Evolutionary conservation across 352 stramenopile species (phyloP).

Genomic region (Globisporangium cederbergense): DNA sequence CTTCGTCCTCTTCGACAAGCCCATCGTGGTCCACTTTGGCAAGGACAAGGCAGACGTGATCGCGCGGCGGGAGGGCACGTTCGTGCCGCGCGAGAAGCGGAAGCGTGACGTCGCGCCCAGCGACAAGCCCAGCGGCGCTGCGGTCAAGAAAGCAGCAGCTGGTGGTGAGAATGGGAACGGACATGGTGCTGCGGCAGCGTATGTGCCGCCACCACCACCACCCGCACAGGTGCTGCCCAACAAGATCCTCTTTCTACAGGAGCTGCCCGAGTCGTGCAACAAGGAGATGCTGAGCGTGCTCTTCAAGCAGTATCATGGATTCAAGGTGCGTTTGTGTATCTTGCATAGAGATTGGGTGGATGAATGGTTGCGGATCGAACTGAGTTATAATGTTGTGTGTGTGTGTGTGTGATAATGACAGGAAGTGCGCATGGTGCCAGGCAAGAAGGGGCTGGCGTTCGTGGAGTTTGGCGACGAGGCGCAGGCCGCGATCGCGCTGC

Average conservation of each 20-base stretch:
- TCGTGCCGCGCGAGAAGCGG: slow-evolving; percentile 77
- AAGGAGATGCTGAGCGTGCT: slow-evolving; percentile 95
- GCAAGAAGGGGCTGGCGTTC: slow-evolving; percentile 92
- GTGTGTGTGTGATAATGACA: slow-evolving; percentile 18
- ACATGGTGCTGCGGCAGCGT: slow-evolving; percentile 15
- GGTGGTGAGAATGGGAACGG: slow-evolving; percentile 23
- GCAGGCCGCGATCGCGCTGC: slow-evolving; percentile 74
- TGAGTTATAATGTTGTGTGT: not conserved
- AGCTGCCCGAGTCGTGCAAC: slow-evolving; percentile 93
- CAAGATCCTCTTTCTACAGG: slow-evolving; percentile 93
- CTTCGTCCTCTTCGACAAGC: slow-evolving; percentile 88
- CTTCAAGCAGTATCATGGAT: slow-evolving; percentile 97
- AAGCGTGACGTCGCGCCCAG: slow-evolving; percentile 58
- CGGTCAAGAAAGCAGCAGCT: slow-evolving; percentile 28
- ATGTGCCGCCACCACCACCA: slow-evolving; percentile 31
- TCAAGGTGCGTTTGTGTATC: slow-evolving; percentile 59
- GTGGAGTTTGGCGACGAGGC: slow-evolving; percentile 94
- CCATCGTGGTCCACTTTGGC: slow-evolving; percentile 75
- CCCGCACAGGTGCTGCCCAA: slow-evolving; percentile 67
- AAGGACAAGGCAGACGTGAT: slow-evolving; percentile 86
- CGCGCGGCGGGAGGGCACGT: slow-evolving; percentile 61
- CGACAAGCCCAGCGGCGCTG: slow-evolving; percentile 1
- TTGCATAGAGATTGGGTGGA: not conserved
- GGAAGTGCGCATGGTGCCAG: slow-evolving; percentile 94
- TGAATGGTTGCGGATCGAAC: not conserved